Evolutionary conservation across 345 rosid genomes (phyloP), one percentile per base, ranked within the genome.

Genomic region (Hirschfeldia incana): DNA sequence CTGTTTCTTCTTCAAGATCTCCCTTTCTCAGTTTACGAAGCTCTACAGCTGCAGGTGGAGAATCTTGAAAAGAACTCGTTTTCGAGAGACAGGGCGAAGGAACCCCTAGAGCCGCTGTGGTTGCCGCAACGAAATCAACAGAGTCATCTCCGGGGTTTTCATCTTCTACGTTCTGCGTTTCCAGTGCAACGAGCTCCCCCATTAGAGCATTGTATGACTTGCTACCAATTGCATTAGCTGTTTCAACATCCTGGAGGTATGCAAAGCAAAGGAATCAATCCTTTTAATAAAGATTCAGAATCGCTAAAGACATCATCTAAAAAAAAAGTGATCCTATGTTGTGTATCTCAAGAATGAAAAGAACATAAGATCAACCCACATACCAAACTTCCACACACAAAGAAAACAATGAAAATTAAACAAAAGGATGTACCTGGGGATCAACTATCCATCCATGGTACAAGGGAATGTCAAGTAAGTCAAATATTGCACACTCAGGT

Each of bases 381-480:
- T 29, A 2, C 30, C 30, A 21, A 21, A 21, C 21, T 21, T 21
- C 21, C 21, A 21, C 21, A 21, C 21, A 21, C 21, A 21, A 21
- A 21, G 21, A 21, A 21, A 29, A 3, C 30, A 29, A 29, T 29
- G 21, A 21, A 21, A 21, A 21, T 21, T 21, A 0, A 21, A 21
- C 21, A 21, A 21, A 21, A 21, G 21, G 30, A 29, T 29, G 84
- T 86, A 91, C 99, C 96, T 89, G 97, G 66, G 95, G 89, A 90
- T 96, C 98, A 81, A 91, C 97, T 76, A 96, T 93, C 99, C 99
- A 96, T 78, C 98, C 99, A 86, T 96, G 99, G 83, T 86, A 94
- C 15, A 93, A 75, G 57, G 97, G 97, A 82, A 96, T 93, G 88
- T 92, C 97, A 51, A 96, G 93, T 78, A 96, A 86, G 86, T 93